Evolutionary conservation across 306 rosid genomes (phyloP).

Genomic region (Inga oerstediana): DNA sequence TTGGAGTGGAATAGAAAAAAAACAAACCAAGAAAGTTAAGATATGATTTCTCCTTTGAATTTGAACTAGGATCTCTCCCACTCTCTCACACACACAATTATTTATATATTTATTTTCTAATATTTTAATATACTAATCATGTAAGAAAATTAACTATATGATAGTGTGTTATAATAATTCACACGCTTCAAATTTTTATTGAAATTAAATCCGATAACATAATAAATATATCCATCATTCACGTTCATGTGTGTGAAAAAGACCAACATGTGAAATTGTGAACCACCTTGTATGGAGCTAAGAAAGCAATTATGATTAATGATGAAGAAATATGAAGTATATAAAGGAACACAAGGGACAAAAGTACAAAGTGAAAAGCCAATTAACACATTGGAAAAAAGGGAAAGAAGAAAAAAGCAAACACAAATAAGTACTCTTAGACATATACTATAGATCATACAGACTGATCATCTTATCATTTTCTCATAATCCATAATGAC

Average conservation of each 20-base stretch:
- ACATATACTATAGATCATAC: conserved; percentile 29
- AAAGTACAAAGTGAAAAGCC: conserved; percentile 34
- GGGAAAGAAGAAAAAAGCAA: conserved; percentile 27
- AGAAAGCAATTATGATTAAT: conserved; percentile 44
- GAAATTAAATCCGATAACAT: background rate
- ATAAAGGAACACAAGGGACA: conserved; percentile 45
- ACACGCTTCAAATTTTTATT: background rate
- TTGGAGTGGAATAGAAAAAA: background rate
- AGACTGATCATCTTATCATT: conserved; percentile 7
- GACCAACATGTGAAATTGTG: background rate
- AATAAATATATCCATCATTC: background rate
- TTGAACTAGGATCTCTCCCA: background rate
- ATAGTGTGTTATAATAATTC: background rate
- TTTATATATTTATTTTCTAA: background rate
- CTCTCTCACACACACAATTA: background rate
- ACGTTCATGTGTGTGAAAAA: background rate
- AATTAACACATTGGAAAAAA: conserved; percentile 34
- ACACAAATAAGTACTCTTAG: conserved; percentile 28
- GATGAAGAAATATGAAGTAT: conserved; percentile 21
- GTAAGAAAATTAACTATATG: background rate
- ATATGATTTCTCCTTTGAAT: background rate
- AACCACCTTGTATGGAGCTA: conserved; percentile 31
- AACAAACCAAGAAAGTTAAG: background rate
- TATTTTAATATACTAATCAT: too few relatives aligned
- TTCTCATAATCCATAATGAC: background rate